These are phyloP conservation scores for Coleophoma crateriformis DNA, from an alignment of 2,329 filamentous ascomycete species.

Conservation along the genomic window DNA sequence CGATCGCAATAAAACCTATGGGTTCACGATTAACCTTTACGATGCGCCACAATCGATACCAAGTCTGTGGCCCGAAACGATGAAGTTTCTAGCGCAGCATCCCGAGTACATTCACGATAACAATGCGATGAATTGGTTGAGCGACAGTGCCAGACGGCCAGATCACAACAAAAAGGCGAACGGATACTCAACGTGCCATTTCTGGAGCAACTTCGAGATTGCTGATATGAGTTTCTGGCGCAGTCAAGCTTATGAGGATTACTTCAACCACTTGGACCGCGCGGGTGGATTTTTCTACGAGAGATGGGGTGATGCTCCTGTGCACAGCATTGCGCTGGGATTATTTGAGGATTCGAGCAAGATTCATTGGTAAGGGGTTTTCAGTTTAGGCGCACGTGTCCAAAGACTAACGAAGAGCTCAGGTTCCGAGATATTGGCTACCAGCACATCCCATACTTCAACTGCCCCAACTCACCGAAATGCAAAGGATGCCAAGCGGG, in stretches of 20 bases:
- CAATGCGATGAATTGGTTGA: slow-evolving; percentile 84
- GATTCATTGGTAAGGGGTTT: slow-evolving; percentile 76
- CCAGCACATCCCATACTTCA: slow-evolving; percentile 97
- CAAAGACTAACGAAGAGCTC: slow-evolving; percentile 1
- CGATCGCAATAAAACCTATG: slow-evolving; percentile 98
- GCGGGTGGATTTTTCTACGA: slow-evolving; percentile 98
- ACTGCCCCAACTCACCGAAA: slow-evolving; percentile 95
- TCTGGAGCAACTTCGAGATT: slow-evolving; percentile 99
- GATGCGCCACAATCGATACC: slow-evolving; percentile 84
- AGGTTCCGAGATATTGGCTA: slow-evolving; percentile 99
- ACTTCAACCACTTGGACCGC: slow-evolving; percentile 91
- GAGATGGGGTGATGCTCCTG: slow-evolving; percentile 95
- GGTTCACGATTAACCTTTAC: slow-evolving; percentile 97
- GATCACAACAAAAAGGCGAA: slow-evolving; percentile 76
- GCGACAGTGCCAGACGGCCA: slow-evolving; percentile 70
- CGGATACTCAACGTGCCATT: slow-evolving; percentile 96
- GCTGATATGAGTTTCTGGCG: slow-evolving; percentile 91
- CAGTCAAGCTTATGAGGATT: slow-evolving; percentile 84
- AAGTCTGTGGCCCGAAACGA: slow-evolving; percentile 90
- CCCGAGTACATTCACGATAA: slow-evolving; percentile 76
- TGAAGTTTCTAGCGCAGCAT: slow-evolving; percentile 82
- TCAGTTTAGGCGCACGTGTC: not conserved
- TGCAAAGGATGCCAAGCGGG: slow-evolving; percentile 85
- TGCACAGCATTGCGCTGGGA: slow-evolving; percentile 89
- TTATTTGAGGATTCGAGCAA: slow-evolving; percentile 86